Conservation (phyloP, 768 basidiomycete species). For the Panaeolus cyanescens region DNA sequence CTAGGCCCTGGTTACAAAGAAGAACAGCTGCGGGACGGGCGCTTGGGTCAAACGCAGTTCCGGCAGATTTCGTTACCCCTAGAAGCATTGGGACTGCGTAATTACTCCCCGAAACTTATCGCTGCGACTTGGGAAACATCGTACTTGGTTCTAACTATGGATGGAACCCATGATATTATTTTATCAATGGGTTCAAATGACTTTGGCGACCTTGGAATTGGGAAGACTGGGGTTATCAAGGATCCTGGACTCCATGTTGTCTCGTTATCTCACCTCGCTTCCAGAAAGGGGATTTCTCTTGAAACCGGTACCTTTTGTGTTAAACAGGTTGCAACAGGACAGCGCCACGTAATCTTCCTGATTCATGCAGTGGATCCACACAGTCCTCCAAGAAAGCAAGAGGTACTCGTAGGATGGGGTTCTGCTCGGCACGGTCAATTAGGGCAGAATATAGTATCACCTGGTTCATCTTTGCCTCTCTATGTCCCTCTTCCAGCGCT, state of each 20-base stretch:
- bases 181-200: constrained; percentile 86
- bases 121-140: constrained; percentile 85
- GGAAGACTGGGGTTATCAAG: constrained; percentile 18
- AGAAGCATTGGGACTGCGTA: constrained; percentile 31
- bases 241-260: constrained; percentile 41
- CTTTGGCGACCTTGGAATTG: constrained; percentile 78
- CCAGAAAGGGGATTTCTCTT: constrained; percentile 21
- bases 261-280: constrained; percentile 39
- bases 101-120: constrained; percentile 49
- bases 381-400: constrained; percentile 21
- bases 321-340: constrained; percentile 58
- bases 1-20: constrained; percentile 51
- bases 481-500: constrained; percentile 34
- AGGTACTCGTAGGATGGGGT: constrained; percentile 76
- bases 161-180: constrained; percentile 49
- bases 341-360: constrained; percentile 67
- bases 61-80: constrained; percentile 45
- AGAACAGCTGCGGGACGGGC: constrained; percentile 13
- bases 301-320: constrained; percentile 31
- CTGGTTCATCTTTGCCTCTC: constrained; percentile 22
- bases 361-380: constrained; percentile 28
- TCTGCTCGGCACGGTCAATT: constrained; percentile 85
- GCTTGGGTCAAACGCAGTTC: constrained; percentile 39
- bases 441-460: constrained; percentile 34
- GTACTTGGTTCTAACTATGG: constrained; percentile 60